Percentiles rank a stretch among this genome's conserved stretches.
These are phyloP conservation scores for Phanerochaete sordida DNA, from an alignment of 768 basidiomycete genomes.

Conservation along the genomic window DNA sequence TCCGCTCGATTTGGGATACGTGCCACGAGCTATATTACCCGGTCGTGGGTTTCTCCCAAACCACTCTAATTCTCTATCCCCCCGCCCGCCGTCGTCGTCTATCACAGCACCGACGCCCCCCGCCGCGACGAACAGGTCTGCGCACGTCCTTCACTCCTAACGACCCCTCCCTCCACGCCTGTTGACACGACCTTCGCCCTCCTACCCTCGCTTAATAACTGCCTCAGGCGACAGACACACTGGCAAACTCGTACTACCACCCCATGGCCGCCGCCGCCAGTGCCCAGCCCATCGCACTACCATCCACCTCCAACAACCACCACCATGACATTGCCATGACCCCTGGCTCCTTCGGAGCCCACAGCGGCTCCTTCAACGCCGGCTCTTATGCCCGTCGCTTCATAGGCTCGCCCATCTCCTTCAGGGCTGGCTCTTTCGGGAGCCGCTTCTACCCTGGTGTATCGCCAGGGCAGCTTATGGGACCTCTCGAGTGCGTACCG, in stretches of 20 bases:
- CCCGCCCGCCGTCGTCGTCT: slow-evolving; percentile 3
- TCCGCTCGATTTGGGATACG: slow-evolving; percentile 1
- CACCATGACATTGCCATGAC: slow-evolving; percentile 35
- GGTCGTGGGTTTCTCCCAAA: neutral
- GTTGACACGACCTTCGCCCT: neutral
- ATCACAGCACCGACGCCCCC: slow-evolving; percentile 9
- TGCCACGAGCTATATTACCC: slow-evolving; percentile 7
- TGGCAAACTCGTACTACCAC: neutral
- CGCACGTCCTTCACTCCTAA: neutral
- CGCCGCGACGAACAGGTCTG: neutral
- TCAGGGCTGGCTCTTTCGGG: slow-evolving; percentile 64
- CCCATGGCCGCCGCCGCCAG: slow-evolving; percentile 11
- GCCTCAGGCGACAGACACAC: slow-evolving; percentile 6
- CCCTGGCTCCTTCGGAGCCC: slow-evolving; percentile 45
- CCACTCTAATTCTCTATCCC: slow-evolving; percentile 3
- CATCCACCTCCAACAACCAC: slow-evolving; percentile 20
- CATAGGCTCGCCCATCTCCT: slow-evolving; percentile 71
- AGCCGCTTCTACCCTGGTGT: slow-evolving; percentile 60
- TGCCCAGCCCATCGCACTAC: slow-evolving; percentile 22
- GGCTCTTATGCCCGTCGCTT: slow-evolving; percentile 66
- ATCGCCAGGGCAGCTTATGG: slow-evolving; percentile 58
- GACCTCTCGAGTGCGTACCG: slow-evolving; percentile 59
- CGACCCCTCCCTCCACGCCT: neutral
- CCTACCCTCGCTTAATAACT: neutral
- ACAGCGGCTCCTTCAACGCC: slow-evolving; percentile 54